Percentiles rank a stretch among this genome's conserved stretches.
These are phyloP conservation scores for Hsuehochloa calcarea DNA, from an alignment of 176 grass and related monocot genomes.

Conservation along the genomic window DNA sequence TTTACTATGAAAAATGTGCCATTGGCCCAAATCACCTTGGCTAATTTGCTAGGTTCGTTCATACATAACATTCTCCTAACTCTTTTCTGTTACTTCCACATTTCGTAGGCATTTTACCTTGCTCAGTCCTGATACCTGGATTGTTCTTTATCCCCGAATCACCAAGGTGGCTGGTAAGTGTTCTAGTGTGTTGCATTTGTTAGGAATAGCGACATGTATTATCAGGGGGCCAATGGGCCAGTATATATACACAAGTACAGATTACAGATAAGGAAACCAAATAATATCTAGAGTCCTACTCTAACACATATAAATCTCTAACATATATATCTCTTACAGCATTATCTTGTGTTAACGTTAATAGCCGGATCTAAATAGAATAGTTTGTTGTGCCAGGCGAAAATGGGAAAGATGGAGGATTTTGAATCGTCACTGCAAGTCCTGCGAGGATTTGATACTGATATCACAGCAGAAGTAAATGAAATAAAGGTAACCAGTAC, in stretches of 20 bases:
- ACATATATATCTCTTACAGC: too few relatives aligned
- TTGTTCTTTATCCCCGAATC: constrained; percentile 96
- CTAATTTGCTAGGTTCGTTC: background rate
- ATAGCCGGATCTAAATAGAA: constrained; percentile 23
- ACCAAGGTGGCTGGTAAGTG: constrained; percentile 97
- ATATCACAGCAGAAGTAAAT: constrained; percentile 84
- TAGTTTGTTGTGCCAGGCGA: constrained; percentile 56
- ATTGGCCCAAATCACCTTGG: background rate
- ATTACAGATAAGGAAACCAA: too few relatives aligned
- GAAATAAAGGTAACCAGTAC: constrained; percentile 78
- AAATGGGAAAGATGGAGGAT: constrained; percentile 95
- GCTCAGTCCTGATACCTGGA: constrained; percentile 79
- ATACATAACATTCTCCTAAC: constrained; percentile 13
- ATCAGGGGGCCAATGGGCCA: too few relatives aligned
- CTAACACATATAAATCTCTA: too few relatives aligned
- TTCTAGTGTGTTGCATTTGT: background rate
- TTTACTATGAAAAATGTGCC: constrained; percentile 25
- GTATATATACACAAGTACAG: too few relatives aligned
- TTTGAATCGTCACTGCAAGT: constrained; percentile 95
- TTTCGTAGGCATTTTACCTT: constrained; percentile 78
- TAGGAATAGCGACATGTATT: too few relatives aligned
- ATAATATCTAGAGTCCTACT: too few relatives aligned
- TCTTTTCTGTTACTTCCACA: constrained; percentile 3
- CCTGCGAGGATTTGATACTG: constrained; percentile 93
- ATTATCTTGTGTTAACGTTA: background rate